Evolutionary conservation across 108 stramenopile species (phyloP).

Genomic region (Cyclotella kingstonii): DNA sequence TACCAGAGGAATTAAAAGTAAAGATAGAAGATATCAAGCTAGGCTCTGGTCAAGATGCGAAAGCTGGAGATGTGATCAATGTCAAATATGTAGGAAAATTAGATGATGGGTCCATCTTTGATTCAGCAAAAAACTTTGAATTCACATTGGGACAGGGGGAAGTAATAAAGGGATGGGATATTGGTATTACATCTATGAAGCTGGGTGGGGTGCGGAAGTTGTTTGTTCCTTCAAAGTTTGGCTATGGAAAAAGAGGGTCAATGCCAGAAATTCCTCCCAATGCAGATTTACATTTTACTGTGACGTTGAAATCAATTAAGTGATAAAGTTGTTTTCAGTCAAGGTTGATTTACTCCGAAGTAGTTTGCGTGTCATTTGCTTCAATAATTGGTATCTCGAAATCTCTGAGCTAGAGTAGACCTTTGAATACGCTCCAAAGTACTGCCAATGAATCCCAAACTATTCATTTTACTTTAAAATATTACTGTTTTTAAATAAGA

Average conservation of each 20-base stretch:
- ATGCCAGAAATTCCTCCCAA: constrained; percentile 84
- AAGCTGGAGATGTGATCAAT: constrained; percentile 62
- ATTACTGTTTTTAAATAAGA: no score
- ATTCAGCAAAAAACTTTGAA: constrained; percentile 58
- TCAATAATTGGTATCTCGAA: no score
- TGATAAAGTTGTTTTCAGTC: neutral
- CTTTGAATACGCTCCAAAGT: no score
- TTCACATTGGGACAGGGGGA: constrained; percentile 81
- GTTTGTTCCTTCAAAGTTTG: constrained; percentile 83
- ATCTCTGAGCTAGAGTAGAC: no score
- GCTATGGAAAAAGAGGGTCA: constrained; percentile 87
- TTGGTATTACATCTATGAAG: constrained; percentile 80
- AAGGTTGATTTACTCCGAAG: no score
- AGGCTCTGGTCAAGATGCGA: constrained; percentile 31
- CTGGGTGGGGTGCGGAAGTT: constrained; percentile 84
- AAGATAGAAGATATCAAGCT: constrained; percentile 50
- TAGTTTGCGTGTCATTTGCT: no score
- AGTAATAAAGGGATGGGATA: constrained; percentile 91
- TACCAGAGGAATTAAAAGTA: constrained; percentile 43
- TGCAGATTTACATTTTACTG: constrained; percentile 75
- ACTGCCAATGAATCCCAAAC: no score
- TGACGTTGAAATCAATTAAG: constrained; percentile 54
- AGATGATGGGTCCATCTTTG: constrained; percentile 67
- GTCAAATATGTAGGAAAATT: constrained; percentile 79
- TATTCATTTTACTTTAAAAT: no score